Evolutionary conservation across 768 basidiomycete species (phyloP).

Genomic region (Tricholoma saponaceum): DNA sequence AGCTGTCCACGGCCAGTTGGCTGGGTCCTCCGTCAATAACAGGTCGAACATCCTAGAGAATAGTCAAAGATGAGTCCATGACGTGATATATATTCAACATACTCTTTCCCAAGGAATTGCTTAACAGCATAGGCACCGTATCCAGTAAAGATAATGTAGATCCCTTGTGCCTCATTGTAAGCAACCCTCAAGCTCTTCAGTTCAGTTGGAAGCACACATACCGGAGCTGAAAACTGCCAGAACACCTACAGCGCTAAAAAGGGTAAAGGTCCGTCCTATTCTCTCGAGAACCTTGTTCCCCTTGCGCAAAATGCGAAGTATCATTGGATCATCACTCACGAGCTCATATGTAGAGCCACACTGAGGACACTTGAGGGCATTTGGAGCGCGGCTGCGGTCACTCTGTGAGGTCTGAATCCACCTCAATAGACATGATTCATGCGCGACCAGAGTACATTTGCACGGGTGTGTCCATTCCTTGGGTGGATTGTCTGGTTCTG

Average conservation of each 20-base stretch:
- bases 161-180: constrained; percentile 18
- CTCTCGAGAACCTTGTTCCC: constrained; percentile 48
- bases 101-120: constrained; percentile 70
- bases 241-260: constrained; percentile 45
- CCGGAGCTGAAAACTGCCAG: constrained; percentile 59
- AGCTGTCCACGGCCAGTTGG: constrained; percentile 73
- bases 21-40: constrained; percentile 63
- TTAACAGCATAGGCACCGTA: constrained; percentile 73
- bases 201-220: constrained; percentile 27
- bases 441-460: constrained; percentile 74
- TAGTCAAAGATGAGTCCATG: background rate
- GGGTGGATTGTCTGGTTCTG: constrained; percentile 45
- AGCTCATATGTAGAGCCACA: constrained; percentile 65
- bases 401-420: constrained; percentile 76
- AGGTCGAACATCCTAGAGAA: constrained; percentile 54
- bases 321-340: constrained; percentile 55
- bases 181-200: background rate
- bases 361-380: constrained; percentile 79
- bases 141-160: constrained; percentile 48
- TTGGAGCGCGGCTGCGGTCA: constrained; percentile 46
- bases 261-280: constrained; percentile 48
- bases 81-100: background rate
- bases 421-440: constrained; percentile 72
- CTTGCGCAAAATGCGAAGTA: constrained; percentile 46
- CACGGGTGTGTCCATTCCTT: constrained; percentile 77